A percentile compares a stretch with the other conserved stretches of the same genome.
Evolutionary conservation across 805 yeast genomes (phyloP).

Genomic region (Candida saitoana): DNA sequence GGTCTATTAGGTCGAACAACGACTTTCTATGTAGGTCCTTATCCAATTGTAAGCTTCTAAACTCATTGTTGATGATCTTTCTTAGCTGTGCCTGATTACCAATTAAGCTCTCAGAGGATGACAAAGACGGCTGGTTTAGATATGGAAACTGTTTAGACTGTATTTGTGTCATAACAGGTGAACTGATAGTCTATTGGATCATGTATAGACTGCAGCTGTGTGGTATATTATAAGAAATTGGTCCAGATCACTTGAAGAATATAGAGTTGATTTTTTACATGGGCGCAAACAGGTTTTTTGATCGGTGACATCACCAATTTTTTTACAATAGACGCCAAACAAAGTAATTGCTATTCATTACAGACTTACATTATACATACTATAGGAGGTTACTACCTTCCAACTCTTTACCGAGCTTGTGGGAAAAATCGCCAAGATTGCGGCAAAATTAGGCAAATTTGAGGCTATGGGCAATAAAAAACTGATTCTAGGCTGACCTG

Average conservation of each 20-base stretch:
- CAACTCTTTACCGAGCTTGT: no score
- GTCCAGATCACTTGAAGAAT: background rate
- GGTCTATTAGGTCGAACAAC: constrained; percentile 39
- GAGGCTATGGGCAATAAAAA: background rate
- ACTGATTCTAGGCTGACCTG: no score
- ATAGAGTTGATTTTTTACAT: background rate
- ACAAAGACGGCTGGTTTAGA: background rate
- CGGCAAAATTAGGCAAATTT: no score
- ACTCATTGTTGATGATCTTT: constrained; percentile 8
- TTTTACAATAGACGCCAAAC: background rate
- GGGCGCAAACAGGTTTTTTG: background rate
- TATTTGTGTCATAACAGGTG: background rate
- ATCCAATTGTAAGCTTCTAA: constrained; percentile 36
- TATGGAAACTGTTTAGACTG: background rate
- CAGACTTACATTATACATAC: no score
- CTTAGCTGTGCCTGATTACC: background rate
- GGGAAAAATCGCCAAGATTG: no score
- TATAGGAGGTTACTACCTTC: no score
- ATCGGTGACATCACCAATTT: background rate
- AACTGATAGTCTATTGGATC: background rate
- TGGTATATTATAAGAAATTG: background rate
- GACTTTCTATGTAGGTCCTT: constrained; percentile 23
- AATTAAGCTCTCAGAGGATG: background rate
- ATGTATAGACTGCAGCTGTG: background rate
- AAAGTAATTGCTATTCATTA: no score